phyloP scores from a whole-genome alignment of 352 stramenopile genomes.

The Globisporangium uncinulatum region DNA sequence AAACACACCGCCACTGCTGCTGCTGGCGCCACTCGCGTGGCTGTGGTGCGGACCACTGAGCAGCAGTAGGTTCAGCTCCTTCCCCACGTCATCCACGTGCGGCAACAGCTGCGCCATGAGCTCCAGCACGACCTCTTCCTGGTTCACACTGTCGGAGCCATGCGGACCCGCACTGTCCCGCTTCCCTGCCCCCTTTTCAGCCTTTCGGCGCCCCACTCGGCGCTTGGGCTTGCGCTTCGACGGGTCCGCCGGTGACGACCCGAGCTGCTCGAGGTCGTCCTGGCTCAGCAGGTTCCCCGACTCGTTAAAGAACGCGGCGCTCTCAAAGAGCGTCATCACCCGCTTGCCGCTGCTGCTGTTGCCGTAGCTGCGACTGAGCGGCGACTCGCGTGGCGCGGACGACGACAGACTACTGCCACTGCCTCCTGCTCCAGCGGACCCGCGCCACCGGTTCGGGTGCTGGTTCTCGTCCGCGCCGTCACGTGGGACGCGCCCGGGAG shows the following conservation, averaged over 20 bases:
- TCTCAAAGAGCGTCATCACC: slow-evolving; percentile 78
- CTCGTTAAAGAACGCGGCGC: slow-evolving; percentile 71
- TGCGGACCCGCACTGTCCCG: slow-evolving; percentile 9
- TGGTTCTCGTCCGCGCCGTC: slow-evolving; percentile 23
- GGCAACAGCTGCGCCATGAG: slow-evolving; percentile 69
- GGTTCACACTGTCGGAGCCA: slow-evolving; percentile 27
- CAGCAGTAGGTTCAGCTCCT: slow-evolving; percentile 71
- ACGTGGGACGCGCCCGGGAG: slow-evolving; percentile 10
- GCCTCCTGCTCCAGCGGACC: no score
- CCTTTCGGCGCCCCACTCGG: slow-evolving; percentile 50
- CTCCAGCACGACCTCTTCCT: slow-evolving; percentile 68
- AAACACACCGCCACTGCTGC: slow-evolving; percentile 39
- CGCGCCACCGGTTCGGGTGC: slow-evolving; percentile 20
- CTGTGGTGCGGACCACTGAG: slow-evolving; percentile 35
- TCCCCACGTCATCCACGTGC: slow-evolving; percentile 54
- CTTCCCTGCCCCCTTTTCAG: slow-evolving; percentile 28
- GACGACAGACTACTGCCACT: not conserved
- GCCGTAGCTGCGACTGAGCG: slow-evolving; percentile 18
- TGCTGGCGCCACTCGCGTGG: slow-evolving; percentile 1
- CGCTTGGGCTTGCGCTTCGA: slow-evolving; percentile 38
- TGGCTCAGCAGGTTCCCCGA: slow-evolving; percentile 62
- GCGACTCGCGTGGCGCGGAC: not conserved
- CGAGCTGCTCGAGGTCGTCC: slow-evolving; percentile 63
- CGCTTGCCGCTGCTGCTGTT: slow-evolving; percentile 21
- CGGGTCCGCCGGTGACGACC: slow-evolving; percentile 38